Evolutionary conservation across 2,329 filamentous ascomycete species (phyloP), one percentile per base, ranked within the genome.

Genomic region (Beauveria rudraprayagi): DNA sequence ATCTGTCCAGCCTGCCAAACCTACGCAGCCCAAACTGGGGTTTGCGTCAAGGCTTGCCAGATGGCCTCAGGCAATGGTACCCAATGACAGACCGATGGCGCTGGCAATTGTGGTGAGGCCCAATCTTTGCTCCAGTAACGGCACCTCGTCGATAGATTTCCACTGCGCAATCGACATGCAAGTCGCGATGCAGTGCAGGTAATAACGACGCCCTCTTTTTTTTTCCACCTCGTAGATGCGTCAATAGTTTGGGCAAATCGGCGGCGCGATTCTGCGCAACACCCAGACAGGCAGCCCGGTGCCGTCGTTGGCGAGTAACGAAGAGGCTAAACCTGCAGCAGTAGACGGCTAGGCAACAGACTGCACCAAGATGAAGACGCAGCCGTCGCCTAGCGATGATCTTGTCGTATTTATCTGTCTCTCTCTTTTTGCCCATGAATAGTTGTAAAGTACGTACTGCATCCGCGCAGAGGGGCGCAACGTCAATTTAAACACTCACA

Each of bases 111-210:
- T 43, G 47, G 56, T 57, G 47, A 51, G 56, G 47, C 56, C 56
- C 56, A 60, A 60, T 60, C 26, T 52, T 53, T 60, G 48, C 48
- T 44, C 48, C 48, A 53, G 48, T 53, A 46, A 52, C 46, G 37
- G 26, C 16, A 53, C 24, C 19, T 30, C 10, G 48, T 53, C 24
- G 40, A 28, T 24, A 52, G 47, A 52, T 60, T 59, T 22, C 56
- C 28, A 50, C 34, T 58, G 56, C 56, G 56, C 41, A 58, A 60
- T 60, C 48, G 56, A 52, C 26, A 46, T 60, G 56, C 56, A 60
- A 41, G 24, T 28, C 16, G 30, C 26, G 56, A 60, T 60, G 48
- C 8, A 53, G 34, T 58, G 56, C 56, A 52, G 46, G 48, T 17
- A 46, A n/a, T 17, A 37, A 53, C 24, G n/a, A 51, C 8, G 47